phyloP scores from a whole-genome alignment of 2,329 filamentous ascomycete genomes.

The Fusarium clavum region DNA sequence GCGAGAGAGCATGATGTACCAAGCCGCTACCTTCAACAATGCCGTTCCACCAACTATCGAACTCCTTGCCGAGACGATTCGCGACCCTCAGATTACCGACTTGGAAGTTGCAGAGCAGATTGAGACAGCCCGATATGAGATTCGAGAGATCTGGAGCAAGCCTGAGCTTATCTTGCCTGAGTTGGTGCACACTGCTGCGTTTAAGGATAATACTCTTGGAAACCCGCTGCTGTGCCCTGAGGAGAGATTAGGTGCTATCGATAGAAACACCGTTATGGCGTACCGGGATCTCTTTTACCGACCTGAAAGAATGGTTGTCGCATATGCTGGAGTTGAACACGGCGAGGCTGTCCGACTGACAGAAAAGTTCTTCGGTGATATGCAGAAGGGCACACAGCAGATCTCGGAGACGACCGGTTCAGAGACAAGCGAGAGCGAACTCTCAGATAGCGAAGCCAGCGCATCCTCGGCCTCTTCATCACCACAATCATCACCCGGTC shows the following conservation, averaged over 20 bases:
- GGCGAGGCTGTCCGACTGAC: constrained; percentile 80
- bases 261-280: constrained; percentile 76
- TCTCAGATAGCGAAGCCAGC: constrained; percentile 51
- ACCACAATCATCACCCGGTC: constrained; percentile 66
- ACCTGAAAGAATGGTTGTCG: constrained; percentile 92
- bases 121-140: constrained; percentile 93
- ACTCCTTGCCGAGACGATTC: constrained; percentile 92
- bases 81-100: constrained; percentile 84
- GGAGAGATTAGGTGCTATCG: constrained; percentile 81
- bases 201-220: constrained; percentile 94
- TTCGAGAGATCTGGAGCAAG: constrained; percentile 97
- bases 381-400: constrained; percentile 66
- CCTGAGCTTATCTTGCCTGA: constrained; percentile 96
- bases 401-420: constrained; percentile 66
- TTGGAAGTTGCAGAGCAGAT: constrained; percentile 89
- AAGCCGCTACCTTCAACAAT: constrained; percentile 96
- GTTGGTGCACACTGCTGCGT: constrained; percentile 93
- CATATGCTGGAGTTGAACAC: constrained; percentile 93
- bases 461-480: constrained; percentile 49
- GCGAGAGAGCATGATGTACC: constrained; percentile 97
- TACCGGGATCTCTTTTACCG: constrained; percentile 88
- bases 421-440: constrained; percentile 63
- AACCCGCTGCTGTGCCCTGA: constrained; percentile 92
- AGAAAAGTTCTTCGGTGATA: constrained; percentile 90
- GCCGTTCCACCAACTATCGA: constrained; percentile 85